phyloP scores from a whole-genome alignment of 169 alveolate genomes.

The Cyclospora cayetanensis region DNA sequence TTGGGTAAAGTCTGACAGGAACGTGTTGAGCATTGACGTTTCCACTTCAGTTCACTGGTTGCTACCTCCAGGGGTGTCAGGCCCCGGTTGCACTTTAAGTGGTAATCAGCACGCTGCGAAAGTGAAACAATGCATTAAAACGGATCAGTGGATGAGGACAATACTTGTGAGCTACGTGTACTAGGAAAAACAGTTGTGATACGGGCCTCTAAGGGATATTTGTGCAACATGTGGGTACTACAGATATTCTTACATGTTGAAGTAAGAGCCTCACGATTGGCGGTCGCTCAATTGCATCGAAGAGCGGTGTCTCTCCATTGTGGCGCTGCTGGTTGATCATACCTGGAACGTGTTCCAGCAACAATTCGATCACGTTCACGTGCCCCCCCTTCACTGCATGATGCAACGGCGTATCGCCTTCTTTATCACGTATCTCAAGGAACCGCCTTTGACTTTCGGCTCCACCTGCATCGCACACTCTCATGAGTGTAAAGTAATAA shows the following conservation, averaged over 20 bases:
- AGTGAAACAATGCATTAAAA: neutral
- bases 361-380: constrained; percentile 9
- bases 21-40: constrained; percentile 40
- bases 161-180: neutral
- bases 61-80: constrained; percentile 34
- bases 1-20: neutral
- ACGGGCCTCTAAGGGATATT: neutral
- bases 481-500: too few species aligned
- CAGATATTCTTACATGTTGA: neutral
- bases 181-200: neutral
- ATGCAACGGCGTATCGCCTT: constrained; percentile 57
- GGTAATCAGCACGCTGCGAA: constrained; percentile 22
- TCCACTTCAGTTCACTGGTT: constrained; percentile 28
- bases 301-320: constrained; percentile 39
- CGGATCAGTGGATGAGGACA: neutral
- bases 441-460: neutral
- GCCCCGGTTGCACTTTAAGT: neutral
- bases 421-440: constrained; percentile 22
- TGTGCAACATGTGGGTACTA: too few species aligned
- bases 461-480: constrained; percentile 45
- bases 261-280: constrained; percentile 20
- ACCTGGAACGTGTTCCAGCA: neutral
- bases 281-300: constrained; percentile 24
- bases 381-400: constrained; percentile 58
- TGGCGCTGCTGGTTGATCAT: constrained; percentile 16